Percentiles rank a stretch among this genome's conserved stretches.
Evolutionary conservation across 148 eudicot species (phyloP).

Genomic region (Gaultheria prostrata): DNA sequence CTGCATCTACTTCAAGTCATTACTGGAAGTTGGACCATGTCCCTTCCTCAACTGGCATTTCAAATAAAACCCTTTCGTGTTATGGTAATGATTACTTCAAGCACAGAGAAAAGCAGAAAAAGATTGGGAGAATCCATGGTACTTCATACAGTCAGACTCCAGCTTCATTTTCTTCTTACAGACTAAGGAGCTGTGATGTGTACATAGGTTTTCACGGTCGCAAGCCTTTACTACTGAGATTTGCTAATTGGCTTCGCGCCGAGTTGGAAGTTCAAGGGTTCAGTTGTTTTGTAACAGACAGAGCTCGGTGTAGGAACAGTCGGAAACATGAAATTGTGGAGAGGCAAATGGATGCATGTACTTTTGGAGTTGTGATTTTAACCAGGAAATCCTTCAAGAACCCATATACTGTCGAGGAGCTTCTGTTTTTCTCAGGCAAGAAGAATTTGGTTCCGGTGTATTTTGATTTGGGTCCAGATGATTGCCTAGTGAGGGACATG

Average conservation of each 20-base stretch:
- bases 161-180: slow-evolving; percentile 55
- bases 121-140: slow-evolving; percentile 42
- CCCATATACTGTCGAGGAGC: slow-evolving; percentile 89
- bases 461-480: slow-evolving; percentile 82
- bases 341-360: slow-evolving; percentile 67
- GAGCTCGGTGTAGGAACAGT: slow-evolving; percentile 67
- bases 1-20: slow-evolving; percentile 48
- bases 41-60: slow-evolving; percentile 61
- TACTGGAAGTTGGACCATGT: slow-evolving; percentile 47
- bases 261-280: slow-evolving; percentile 92
- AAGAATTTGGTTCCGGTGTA: slow-evolving; percentile 87
- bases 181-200: slow-evolving; percentile 82
- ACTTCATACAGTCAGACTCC: slow-evolving; percentile 48
- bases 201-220: slow-evolving; percentile 86
- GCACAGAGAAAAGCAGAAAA: slow-evolving; percentile 54
- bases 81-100: slow-evolving; percentile 45
- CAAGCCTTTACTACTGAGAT: slow-evolving; percentile 68
- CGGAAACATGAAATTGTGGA: slow-evolving; percentile 55
- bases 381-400: slow-evolving; percentile 74
- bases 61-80: slow-evolving; percentile 44
- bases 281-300: slow-evolving; percentile 87
- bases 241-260: slow-evolving; percentile 84
- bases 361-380: slow-evolving; percentile 70
- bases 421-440: slow-evolving; percentile 77
- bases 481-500: slow-evolving; percentile 88